Evolutionary conservation across 2,329 filamentous ascomycete species (phyloP).

Genomic region (Truncatella angustata): DNA sequence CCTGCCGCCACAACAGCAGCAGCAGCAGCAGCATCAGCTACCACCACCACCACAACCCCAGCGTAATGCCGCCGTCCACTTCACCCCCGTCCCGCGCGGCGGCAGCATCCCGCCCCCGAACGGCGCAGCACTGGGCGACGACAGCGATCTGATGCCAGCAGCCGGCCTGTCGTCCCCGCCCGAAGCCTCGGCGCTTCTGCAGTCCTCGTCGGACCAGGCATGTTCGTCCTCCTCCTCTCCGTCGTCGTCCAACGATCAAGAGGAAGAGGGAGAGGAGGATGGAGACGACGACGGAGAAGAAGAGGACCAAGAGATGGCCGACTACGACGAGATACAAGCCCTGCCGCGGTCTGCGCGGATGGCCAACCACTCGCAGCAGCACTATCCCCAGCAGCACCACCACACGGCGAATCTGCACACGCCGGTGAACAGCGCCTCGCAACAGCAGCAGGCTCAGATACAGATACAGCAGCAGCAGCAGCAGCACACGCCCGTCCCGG

Average conservation of each 20-base stretch:
- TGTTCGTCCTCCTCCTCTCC: too few relatives aligned
- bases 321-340: slow-evolving; percentile 20
- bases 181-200: slow-evolving; percentile 15
- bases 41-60: neutral
- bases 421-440: neutral
- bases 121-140: neutral
- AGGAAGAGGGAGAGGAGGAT: slow-evolving; percentile 13
- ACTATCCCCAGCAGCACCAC: neutral
- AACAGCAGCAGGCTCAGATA: neutral
- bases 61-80: neutral
- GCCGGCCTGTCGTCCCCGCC: slow-evolving; percentile 9
- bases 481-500: neutral
- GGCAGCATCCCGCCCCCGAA: neutral
- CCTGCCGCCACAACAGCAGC: neutral
- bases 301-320: slow-evolving; percentile 23
- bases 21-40: slow-evolving; percentile 2
- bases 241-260: slow-evolving; percentile 10
- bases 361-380: neutral
- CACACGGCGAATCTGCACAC: neutral
- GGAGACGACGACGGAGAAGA: slow-evolving; percentile 14
- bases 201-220: slow-evolving; percentile 14
- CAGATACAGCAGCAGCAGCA: neutral
- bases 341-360: slow-evolving; percentile 11
- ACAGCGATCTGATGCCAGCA: neutral
- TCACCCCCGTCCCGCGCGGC: neutral